A percentile compares a stretch with the other conserved stretches of the same genome.
These are phyloP conservation scores for Aspergillus brasiliensis DNA, from an alignment of 2,329 filamentous ascomycete genomes.

Conservation along the genomic window DNA sequence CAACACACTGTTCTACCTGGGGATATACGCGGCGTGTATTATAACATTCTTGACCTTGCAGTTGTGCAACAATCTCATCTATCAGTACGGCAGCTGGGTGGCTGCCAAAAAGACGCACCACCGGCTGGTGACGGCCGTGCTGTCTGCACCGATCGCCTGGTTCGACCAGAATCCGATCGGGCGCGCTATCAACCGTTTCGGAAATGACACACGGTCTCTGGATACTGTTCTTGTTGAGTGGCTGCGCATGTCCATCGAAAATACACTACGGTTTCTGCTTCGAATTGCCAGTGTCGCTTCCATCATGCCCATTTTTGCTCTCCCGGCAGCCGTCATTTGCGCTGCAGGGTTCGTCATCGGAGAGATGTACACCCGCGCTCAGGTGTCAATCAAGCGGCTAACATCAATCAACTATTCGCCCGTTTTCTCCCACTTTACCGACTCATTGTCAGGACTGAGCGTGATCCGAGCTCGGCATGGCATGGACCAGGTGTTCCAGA, in stretches of 20 bases:
- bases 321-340: conserved; percentile 52
- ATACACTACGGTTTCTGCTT: conserved; percentile 47
- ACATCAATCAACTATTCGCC: conserved; percentile 55
- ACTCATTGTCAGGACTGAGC: conserved; percentile 54
- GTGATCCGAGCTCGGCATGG: conserved; percentile 56
- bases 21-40: conserved; percentile 54
- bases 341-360: conserved; percentile 50
- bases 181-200: conserved; percentile 51
- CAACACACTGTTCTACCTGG: conserved; percentile 51
- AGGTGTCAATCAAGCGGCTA: conserved; percentile 51
- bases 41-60: conserved; percentile 34
- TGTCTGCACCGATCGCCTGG: conserved; percentile 60
- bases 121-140: conserved; percentile 55
- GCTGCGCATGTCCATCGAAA: conserved; percentile 40
- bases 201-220: conserved; percentile 60
- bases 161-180: conserved; percentile 58
- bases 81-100: conserved; percentile 60
- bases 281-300: conserved; percentile 53
- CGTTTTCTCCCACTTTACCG: conserved; percentile 60
- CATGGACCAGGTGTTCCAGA: conserved; percentile 53
- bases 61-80: conserved; percentile 38
- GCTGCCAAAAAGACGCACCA: conserved; percentile 57
- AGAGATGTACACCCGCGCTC: conserved; percentile 56
- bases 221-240: conserved; percentile 53
- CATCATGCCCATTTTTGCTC: conserved; percentile 56